phyloP scores from a whole-genome alignment of 306 rosid genomes.

The Betula pendula region DNA sequence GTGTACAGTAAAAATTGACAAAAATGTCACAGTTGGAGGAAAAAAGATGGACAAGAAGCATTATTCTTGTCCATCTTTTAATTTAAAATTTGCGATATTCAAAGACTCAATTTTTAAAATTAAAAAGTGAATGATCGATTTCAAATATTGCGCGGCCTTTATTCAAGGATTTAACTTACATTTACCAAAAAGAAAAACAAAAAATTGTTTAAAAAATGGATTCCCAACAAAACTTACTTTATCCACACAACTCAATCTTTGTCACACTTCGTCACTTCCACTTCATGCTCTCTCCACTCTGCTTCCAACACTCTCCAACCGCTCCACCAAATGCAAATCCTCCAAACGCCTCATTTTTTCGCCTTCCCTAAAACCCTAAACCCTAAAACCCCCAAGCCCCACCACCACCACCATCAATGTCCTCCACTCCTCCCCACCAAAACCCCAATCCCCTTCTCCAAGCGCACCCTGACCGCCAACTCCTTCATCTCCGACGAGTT shows the following conservation, averaged over 20 bases:
- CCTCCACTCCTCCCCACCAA: conserved; percentile 29
- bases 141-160: too few relatives aligned
- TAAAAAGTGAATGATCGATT: too few relatives aligned
- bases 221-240: not conserved
- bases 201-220: too few relatives aligned
- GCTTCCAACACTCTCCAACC: not conserved
- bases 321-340: conserved; percentile 53
- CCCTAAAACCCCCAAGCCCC: not conserved
- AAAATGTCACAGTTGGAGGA: too few relatives aligned
- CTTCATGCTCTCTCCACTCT: not conserved
- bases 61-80: too few relatives aligned
- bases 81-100: too few relatives aligned
- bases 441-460: not conserved
- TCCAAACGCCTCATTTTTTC: conserved; percentile 63
- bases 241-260: not conserved
- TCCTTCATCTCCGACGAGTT: conserved; percentile 83
- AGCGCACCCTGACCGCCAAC: conserved; percentile 26
- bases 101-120: too few relatives aligned
- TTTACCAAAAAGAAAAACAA: too few relatives aligned
- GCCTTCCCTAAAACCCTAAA: conserved; percentile 61
- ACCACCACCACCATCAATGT: conserved; percentile 30
- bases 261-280: too few relatives aligned
- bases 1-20: too few relatives aligned
- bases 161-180: too few relatives aligned
- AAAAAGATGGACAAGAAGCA: too few relatives aligned